Evolutionary conservation across 139 green algal species (phyloP), one percentile per base, ranked within the genome.

Genomic region (Nannochloris sp.): DNA sequence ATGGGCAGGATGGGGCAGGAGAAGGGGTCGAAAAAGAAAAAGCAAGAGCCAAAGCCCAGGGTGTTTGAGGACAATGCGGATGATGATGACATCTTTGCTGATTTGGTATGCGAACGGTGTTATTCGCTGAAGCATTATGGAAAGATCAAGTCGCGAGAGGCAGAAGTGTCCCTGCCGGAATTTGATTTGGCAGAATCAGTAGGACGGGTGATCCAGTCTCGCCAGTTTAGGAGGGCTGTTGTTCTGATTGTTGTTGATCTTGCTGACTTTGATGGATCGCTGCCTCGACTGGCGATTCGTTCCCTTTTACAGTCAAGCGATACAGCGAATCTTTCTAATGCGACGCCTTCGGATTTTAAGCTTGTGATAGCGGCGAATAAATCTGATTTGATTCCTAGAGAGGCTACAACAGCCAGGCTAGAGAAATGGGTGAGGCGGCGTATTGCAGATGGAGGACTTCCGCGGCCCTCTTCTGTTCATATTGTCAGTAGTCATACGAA

Each of bases 331-430:
- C n/a, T 36, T 40, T 55, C 23, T 20, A 23, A 33, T 17, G 1
- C 26, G 14, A 43, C 72, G n/a, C 59, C 70, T 25, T 49, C 33
- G 17, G 57, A 44, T 62, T 77, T 77, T 51, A 49, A 59, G 48
- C 66, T 98, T 9, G 71, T 97, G 48, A 57, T 99, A 11, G 90
- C 83, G 12, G 85, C 82, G 43, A 99, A 95, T 82, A 99, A 99
- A 72, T 79, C 87, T 4, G 90, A 97, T 74, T 72, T 95, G 71
- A 72, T 97, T 67, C 90, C 89, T 2, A 20, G 11, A 28, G 17
- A 49, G 13, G 55, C 37, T 12, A 33, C 49, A 12, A 13, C 6
- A 26, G 9, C 30, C 29, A 55, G 31, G n/a, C 33, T 77, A 61
- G 58, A 84, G 70, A 26, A 64, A 25, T 91, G 83, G 85, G 82